phyloP scores from a whole-genome alignment of 73 alveolate genomes.

The Paraurostyla sp. region DNA sequence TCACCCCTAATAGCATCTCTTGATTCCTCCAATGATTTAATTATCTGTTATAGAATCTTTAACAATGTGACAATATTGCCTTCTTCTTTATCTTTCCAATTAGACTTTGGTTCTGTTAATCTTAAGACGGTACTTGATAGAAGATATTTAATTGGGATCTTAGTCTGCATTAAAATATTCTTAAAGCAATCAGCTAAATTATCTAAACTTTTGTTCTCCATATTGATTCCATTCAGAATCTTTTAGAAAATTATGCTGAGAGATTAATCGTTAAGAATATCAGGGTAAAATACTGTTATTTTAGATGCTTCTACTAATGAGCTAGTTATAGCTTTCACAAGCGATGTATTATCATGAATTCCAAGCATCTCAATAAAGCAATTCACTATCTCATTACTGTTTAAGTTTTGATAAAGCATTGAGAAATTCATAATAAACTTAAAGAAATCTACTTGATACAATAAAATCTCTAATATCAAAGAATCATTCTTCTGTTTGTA shows the following conservation, averaged over 20 bases:
- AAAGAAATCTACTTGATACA: conserved; percentile 63
- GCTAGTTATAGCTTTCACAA: conserved; percentile 53
- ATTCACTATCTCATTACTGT: conserved; percentile 46
- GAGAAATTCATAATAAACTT: conserved; percentile 51
- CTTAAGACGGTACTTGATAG: conserved; percentile 47
- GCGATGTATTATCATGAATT: conserved; percentile 55
- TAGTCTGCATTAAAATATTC: conserved; percentile 48
- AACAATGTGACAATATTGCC: conserved; percentile 11
- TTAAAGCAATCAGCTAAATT: conserved; percentile 47
- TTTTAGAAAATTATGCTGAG: conserved; percentile 38
- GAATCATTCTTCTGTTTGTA: conserved; percentile 42
- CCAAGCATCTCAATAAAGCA: conserved; percentile 52
- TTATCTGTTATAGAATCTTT: conserved; percentile 18
- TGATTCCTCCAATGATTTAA: conserved; percentile 33
- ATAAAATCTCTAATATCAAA: conserved; percentile 61
- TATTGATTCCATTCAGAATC: conserved; percentile 24
- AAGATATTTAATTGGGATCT: conserved; percentile 62
- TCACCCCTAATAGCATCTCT: neutral
- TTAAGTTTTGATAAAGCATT: conserved; percentile 13
- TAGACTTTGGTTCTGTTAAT: conserved; percentile 62
- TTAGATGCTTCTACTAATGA: conserved; percentile 62
- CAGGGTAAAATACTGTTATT: conserved; percentile 62
- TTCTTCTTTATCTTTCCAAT: conserved; percentile 45
- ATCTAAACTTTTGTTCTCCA: conserved; percentile 61
- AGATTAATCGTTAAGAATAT: conserved; percentile 63